A percentile compares a stretch with the other conserved stretches of the same genome.
Conservation (phyloP, 306 rosid species). For the Amphicarpaea edgeworthii region DNA sequence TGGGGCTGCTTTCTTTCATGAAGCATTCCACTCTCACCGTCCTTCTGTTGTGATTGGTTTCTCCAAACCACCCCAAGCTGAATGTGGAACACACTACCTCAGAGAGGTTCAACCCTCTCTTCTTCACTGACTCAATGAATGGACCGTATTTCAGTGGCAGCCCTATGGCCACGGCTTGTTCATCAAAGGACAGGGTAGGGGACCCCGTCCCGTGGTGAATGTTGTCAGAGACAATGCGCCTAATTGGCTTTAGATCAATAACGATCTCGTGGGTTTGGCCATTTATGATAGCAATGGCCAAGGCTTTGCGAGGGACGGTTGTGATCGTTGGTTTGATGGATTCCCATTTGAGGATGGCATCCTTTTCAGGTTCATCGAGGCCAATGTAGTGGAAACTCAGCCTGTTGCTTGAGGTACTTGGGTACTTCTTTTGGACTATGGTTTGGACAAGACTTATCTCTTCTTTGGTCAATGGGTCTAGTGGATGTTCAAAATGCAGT, state of each 20-base stretch:
- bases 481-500: slow-evolving; percentile 40
- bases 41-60: slow-evolving; percentile 9
- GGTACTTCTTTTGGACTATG: slow-evolving; percentile 43
- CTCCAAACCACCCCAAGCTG: slow-evolving; percentile 54
- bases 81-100: slow-evolving; percentile 53
- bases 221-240: slow-evolving; percentile 39
- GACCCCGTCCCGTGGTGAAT: slow-evolving; percentile 42
- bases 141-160: slow-evolving; percentile 43
- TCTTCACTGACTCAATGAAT: slow-evolving; percentile 43
- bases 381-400: slow-evolving; percentile 45
- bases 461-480: slow-evolving; percentile 45
- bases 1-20: slow-evolving; percentile 42
- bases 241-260: slow-evolving; percentile 15
- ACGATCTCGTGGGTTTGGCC: slow-evolving; percentile 41
- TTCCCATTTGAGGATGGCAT: slow-evolving; percentile 40
- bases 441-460: slow-evolving; percentile 37
- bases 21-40: slow-evolving; percentile 50
- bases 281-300: slow-evolving; percentile 28
- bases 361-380: slow-evolving; percentile 49
- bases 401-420: not conserved
- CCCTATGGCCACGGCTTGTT: slow-evolving; percentile 25
- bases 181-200: slow-evolving; percentile 38
- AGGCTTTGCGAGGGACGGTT: slow-evolving; percentile 44
- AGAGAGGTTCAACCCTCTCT: slow-evolving; percentile 54
- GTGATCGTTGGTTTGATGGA: not conserved